These are phyloP conservation scores for Beta lomatogona DNA, from an alignment of 179 eudicot species.

Conservation along the genomic window DNA sequence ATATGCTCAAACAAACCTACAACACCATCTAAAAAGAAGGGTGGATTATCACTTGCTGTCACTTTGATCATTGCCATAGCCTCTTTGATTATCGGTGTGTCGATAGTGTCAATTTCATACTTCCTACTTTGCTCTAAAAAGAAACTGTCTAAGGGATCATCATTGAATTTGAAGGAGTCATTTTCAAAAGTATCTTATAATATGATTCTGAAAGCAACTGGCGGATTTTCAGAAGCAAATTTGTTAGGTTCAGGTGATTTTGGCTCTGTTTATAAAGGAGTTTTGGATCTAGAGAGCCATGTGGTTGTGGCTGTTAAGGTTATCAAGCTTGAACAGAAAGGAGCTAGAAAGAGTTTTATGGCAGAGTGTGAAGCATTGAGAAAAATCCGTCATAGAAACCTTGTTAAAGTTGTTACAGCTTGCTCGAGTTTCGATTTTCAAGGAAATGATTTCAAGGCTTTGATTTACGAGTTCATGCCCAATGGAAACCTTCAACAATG, in stretches of 20 bases:
- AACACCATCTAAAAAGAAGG: not conserved
- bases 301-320: slow-evolving; percentile 23
- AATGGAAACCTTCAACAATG: slow-evolving; percentile 17
- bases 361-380: slow-evolving; percentile 28
- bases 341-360: slow-evolving; percentile 14
- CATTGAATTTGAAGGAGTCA: not conserved
- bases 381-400: slow-evolving; percentile 12
- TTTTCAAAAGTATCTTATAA: slow-evolving; percentile 17
- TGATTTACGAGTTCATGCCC: slow-evolving; percentile 20
- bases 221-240: slow-evolving; percentile 15
- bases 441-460: slow-evolving; percentile 22
- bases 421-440: slow-evolving; percentile 27
- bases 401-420: slow-evolving; percentile 12
- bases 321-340: not conserved
- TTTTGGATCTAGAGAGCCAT: not conserved
- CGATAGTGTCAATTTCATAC: not conserved
- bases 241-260: slow-evolving; percentile 22
- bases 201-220: slow-evolving; percentile 20
- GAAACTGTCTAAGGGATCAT: not conserved
- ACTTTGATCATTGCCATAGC: not conserved
- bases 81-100: not conserved
- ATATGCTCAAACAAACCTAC: not conserved
- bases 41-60: not conserved
- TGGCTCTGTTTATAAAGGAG: slow-evolving; percentile 10
- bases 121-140: not conserved